These are phyloP conservation scores for Colletotrichum karsti DNA, from an alignment of 2,329 filamentous ascomycete genomes.

Conservation along the genomic window DNA sequence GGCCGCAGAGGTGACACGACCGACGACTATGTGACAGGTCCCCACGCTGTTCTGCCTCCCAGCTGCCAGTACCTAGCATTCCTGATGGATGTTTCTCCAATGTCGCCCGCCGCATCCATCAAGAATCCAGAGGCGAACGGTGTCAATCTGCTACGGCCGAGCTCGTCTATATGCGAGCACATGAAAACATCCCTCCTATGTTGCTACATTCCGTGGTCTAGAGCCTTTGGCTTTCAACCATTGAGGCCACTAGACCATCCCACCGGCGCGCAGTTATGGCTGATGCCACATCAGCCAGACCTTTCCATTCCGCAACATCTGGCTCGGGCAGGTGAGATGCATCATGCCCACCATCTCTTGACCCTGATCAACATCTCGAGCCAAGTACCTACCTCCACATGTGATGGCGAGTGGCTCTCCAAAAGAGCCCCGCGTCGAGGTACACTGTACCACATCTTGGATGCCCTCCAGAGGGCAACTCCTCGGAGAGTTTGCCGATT, in stretches of 20 bases:
- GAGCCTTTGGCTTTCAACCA: background rate
- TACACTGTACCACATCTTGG: background rate
- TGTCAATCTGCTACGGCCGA: background rate
- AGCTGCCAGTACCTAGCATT: too few species aligned
- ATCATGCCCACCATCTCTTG: background rate
- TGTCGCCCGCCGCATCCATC: background rate
- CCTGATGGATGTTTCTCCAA: background rate
- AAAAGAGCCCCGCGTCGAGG: background rate
- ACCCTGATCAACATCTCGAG: background rate
- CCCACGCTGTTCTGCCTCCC: background rate
- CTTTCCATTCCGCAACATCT: background rate
- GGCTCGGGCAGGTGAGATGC: background rate
- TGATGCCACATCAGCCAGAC: slow-evolving; percentile 4
- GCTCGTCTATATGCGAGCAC: background rate
- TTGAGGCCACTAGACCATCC: background rate
- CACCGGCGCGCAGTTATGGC: background rate
- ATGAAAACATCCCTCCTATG: background rate
- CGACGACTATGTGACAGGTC: background rate
- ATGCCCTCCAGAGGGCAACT: background rate
- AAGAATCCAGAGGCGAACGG: background rate
- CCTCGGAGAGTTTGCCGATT: slow-evolving; percentile 12
- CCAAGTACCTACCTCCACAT: background rate
- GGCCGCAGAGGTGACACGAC: background rate
- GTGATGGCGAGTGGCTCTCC: background rate
- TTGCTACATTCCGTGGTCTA: background rate